Percentiles rank a stretch among this genome's conserved stretches.
phyloP scores from a whole-genome alignment of 495 filamentous ascomycete species.

The Xylaria grammica region DNA sequence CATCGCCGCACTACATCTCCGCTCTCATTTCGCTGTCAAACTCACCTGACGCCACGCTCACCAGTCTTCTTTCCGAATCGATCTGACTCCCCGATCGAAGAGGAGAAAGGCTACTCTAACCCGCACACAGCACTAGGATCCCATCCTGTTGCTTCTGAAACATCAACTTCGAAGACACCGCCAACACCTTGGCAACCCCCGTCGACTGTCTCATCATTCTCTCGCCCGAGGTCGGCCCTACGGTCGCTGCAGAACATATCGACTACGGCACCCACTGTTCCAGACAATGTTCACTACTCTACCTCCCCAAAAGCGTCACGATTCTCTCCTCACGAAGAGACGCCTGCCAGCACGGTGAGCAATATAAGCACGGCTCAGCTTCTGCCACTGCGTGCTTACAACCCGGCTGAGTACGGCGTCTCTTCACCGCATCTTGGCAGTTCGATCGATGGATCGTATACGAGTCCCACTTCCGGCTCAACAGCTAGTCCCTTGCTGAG shows the following conservation, averaged over 20 bases:
- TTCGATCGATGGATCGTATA: constrained; percentile 27
- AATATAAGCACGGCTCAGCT: constrained; percentile 44
- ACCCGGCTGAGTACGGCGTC: constrained; percentile 47
- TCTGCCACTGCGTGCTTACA: constrained; percentile 42
- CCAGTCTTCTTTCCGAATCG: constrained; percentile 43
- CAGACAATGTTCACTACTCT: constrained; percentile 38
- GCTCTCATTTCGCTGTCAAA: constrained; percentile 56
- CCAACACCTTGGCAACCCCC: constrained; percentile 12
- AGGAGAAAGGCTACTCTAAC: constrained; percentile 29
- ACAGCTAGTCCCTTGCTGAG: constrained; percentile 42
- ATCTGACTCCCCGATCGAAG: constrained; percentile 26
- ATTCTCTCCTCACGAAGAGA: constrained; percentile 38
- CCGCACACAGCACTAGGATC: constrained; percentile 27
- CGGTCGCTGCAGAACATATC: constrained; percentile 26
- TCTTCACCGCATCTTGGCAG: constrained; percentile 26
- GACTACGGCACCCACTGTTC: constrained; percentile 32
- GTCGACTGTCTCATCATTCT: constrained; percentile 14
- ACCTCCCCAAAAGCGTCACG: constrained; percentile 37
- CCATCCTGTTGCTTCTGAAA: constrained; percentile 26
- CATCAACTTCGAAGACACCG: constrained; percentile 14
- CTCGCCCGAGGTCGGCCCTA: neutral
- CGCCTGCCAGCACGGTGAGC: constrained; percentile 39
- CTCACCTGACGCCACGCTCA: constrained; percentile 46
- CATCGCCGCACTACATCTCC: constrained; percentile 44
- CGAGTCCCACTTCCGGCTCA: constrained; percentile 40